Evolutionary conservation across 805 yeast genomes (phyloP).

Genomic region (Kuraishia cidri): DNA sequence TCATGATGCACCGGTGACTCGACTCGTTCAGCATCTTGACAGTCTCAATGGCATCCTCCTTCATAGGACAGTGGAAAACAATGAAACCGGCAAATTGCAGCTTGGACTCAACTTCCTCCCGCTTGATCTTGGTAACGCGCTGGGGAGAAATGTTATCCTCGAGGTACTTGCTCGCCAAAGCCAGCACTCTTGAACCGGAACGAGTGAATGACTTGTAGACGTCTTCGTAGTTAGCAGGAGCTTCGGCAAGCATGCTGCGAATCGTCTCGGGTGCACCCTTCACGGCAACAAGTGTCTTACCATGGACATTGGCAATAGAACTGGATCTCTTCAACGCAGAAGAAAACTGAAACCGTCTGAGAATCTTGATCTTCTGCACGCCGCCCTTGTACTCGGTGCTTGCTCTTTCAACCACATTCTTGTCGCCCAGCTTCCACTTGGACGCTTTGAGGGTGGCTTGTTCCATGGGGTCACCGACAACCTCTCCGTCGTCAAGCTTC

Average conservation of each 20-base stretch:
- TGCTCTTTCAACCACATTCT: slow-evolving; percentile 56
- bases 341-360: slow-evolving; percentile 95
- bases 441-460: slow-evolving; percentile 88
- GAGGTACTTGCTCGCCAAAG: slow-evolving; percentile 79
- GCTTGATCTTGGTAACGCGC: slow-evolving; percentile 48
- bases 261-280: slow-evolving; percentile 99
- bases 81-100: slow-evolving; percentile 85
- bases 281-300: slow-evolving; percentile 65
- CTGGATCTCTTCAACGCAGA: slow-evolving; percentile 93
- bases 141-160: slow-evolving; percentile 38
- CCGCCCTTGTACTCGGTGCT: slow-evolving; percentile 14
- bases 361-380: slow-evolving; percentile 49
- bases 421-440: slow-evolving; percentile 73
- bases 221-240: slow-evolving; percentile 77
- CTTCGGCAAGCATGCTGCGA: slow-evolving; percentile 57
- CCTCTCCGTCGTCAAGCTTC: slow-evolving; percentile 88
- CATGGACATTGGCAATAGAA: slow-evolving; percentile 57
- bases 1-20: slow-evolving; percentile 93
- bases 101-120: slow-evolving; percentile 70
- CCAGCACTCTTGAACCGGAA: slow-evolving; percentile 93
- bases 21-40: slow-evolving; percentile 91
- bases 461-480: slow-evolving; percentile 99
- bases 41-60: slow-evolving; percentile 85
- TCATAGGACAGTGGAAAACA: slow-evolving; percentile 96
- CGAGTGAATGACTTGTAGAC: slow-evolving; percentile 86